Evolutionary conservation across 208 protist species (phyloP), one percentile per base, ranked within the genome.

Genomic region (Crithidia thermophila): DNA sequence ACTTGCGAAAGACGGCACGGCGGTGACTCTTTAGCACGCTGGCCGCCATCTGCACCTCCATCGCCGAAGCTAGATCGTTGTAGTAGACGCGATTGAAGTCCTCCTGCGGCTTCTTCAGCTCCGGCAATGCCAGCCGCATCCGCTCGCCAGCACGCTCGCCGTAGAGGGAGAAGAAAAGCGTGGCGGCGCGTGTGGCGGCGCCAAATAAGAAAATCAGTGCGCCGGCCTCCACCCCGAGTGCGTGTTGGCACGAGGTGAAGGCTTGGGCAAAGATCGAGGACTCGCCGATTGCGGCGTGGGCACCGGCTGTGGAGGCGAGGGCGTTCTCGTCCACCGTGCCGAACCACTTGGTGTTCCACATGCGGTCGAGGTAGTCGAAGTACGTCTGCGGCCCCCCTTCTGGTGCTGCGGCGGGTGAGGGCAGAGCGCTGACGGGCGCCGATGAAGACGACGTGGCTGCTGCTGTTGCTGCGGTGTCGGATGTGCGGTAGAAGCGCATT

Each of bases 21-120:
- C 91, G 91, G 59, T 93, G 79, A n/a, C 75, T 83, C 71, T 93
- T 93, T 30, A 93, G 73, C 10, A 67, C 72, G 8, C 74, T 83
- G 3, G 91, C 91, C 2, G 88, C 84, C 2, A 90, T 42, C 71
- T 96, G 88, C 68, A 96, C 87, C 23, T 94, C 84, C 53, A 93
- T 69, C n/a, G 88, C 65, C 13, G 81, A 80, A 18, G 88, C 52
- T 7, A 69, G 57, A 33, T 82, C 76, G 60, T 90, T 81, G 76
- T 91, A 91, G 74, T 93, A 93, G 37, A 94, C 69, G 27, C 72
- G 67, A 25, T 93, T 85, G 68, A 93, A 96, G 14, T 64, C 75
- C 18, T 91, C 85, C 55, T 94, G 88, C 45, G 88, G 76, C 18
- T 39, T 65, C 65, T 82, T 72, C 42, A 96, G 79, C 40, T 88